Evolutionary conservation across 116 monocot species (phyloP).

Genomic region (Iris pallida): DNA sequence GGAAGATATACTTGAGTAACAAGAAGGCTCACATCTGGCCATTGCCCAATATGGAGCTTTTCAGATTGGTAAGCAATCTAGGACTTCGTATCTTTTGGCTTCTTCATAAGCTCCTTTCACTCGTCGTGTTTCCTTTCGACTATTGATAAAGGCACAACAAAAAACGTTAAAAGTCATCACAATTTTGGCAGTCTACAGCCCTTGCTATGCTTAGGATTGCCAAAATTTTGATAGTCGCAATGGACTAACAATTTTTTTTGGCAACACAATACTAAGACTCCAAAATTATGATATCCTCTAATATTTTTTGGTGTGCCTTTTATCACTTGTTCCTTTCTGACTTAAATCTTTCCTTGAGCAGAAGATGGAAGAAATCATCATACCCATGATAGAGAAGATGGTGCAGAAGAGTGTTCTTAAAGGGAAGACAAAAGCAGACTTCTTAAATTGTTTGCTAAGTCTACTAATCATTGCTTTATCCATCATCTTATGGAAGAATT

Average conservation of each 20-base stretch:
- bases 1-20: constrained; percentile 23
- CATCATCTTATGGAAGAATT: constrained; percentile 12
- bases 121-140: no score
- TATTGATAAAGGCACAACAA: background rate
- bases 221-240: no score
- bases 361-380: constrained; percentile 15
- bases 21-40: background rate
- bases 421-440: constrained; percentile 12
- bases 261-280: no score
- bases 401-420: constrained; percentile 9
- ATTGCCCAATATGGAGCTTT: constrained; percentile 7
- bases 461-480: constrained; percentile 15
- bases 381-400: constrained; percentile 12
- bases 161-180: background rate
- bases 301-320: no score
- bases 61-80: constrained; percentile 14
- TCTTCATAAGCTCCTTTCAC: background rate
- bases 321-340: no score
- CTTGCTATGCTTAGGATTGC: no score
- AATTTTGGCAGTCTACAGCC: no score
- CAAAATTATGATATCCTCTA: no score
- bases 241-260: no score
- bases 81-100: background rate
- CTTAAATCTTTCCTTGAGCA: constrained; percentile 7
- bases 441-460: constrained; percentile 12